A percentile compares a stretch with the other conserved stretches of the same genome.
Conservation (phyloP, 2,329 filamentous ascomycete species). For the Colletotrichum zoysiae region DNA sequence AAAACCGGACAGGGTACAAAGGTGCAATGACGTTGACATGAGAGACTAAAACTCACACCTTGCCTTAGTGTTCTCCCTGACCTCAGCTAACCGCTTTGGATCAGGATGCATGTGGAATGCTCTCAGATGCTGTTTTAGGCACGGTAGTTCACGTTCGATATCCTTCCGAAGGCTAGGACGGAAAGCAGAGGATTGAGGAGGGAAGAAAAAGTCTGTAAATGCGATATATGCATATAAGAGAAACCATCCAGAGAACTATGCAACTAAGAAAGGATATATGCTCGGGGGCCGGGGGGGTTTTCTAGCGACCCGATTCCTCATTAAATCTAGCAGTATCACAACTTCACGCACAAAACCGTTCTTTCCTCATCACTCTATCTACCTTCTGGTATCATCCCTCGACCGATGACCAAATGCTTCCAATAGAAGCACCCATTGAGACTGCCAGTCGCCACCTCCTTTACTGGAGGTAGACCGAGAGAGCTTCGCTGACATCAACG, state of each 20-base stretch:
- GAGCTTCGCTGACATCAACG: conserved; percentile 42
- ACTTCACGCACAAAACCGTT: background rate
- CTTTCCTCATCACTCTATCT: background rate
- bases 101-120: conserved; percentile 19
- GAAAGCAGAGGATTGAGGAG: background rate
- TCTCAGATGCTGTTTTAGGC: background rate
- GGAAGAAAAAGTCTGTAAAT: background rate
- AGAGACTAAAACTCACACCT: conserved; percentile 29
- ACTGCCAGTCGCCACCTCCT: background rate
- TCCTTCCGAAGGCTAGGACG: background rate
- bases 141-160: background rate
- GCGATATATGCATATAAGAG: background rate
- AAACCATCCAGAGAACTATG: background rate
- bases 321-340: background rate
- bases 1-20: background rate
- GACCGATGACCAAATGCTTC: background rate
- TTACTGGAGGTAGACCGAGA: conserved; percentile 28
- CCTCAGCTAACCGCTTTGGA: conserved; percentile 11
- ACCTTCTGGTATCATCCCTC: background rate
- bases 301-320: background rate
- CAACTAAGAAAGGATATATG: background rate
- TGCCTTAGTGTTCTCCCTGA: conserved; percentile 1
- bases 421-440: background rate
- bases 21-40: conserved; percentile 39
- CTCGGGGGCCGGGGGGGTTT: background rate